These are phyloP conservation scores for Mortierella sp. DNA, from an alignment of 371 early-diverging fungal genomes.

Conservation along the genomic window DNA sequence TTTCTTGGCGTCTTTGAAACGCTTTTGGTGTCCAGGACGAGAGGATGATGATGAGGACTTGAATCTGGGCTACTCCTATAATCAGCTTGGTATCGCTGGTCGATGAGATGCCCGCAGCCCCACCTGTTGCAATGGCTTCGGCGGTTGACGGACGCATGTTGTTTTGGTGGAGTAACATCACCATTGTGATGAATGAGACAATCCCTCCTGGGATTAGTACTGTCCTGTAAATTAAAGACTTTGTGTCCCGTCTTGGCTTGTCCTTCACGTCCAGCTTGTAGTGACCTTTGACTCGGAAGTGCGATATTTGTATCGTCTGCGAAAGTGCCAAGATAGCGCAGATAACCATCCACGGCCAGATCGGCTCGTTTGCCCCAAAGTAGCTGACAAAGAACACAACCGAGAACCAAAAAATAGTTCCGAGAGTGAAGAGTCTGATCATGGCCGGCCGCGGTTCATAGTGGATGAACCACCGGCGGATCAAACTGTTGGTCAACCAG, in stretches of 20 bases:
- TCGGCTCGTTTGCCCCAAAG: slow-evolving; percentile 58
- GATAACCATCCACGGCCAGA: slow-evolving; percentile 58
- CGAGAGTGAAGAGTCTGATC: slow-evolving; percentile 60
- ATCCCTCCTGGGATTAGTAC: slow-evolving; percentile 59
- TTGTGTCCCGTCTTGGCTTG: slow-evolving; percentile 53
- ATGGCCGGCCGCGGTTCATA: slow-evolving; percentile 65
- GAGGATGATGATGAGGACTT: slow-evolving; percentile 57
- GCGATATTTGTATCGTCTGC: slow-evolving; percentile 58
- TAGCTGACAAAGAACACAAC: slow-evolving; percentile 54
- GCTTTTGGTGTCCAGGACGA: slow-evolving; percentile 62
- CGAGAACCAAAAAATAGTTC: slow-evolving; percentile 58
- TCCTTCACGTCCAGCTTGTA: slow-evolving; percentile 55
- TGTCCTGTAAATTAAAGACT: slow-evolving; percentile 57
- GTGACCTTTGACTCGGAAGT: slow-evolving; percentile 57
- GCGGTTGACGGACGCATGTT: slow-evolving; percentile 56
- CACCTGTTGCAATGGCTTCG: slow-evolving; percentile 48
- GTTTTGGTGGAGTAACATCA: slow-evolving; percentile 52
- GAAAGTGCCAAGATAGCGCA: slow-evolving; percentile 56
- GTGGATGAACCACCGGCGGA: slow-evolving; percentile 67
- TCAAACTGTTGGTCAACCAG: slow-evolving; percentile 62
- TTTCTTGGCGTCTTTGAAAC: slow-evolving; percentile 51
- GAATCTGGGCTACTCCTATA: slow-evolving; percentile 16
- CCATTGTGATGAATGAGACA: slow-evolving; percentile 58
- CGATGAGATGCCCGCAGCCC: slow-evolving; percentile 24
- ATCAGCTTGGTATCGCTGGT: slow-evolving; percentile 11